Evolutionary conservation across 2,329 filamentous ascomycete species (phyloP).

Genomic region (Cladosporium sp.): DNA sequence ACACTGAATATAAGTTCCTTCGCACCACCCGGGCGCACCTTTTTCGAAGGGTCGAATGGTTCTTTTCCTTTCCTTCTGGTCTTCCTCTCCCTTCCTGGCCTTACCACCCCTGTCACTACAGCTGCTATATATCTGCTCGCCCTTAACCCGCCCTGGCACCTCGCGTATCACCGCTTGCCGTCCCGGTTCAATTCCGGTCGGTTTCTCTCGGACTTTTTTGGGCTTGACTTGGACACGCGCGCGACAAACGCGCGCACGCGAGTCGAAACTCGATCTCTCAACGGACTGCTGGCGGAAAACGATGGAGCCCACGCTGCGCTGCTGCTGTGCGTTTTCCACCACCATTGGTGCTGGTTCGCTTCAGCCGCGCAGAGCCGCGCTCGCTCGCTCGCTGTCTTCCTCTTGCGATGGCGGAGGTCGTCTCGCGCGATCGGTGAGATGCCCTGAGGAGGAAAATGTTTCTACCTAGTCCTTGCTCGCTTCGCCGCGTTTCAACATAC

Average conservation of each 20-base stretch:
- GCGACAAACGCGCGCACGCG: too few relatives aligned
- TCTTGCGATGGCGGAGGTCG: not conserved
- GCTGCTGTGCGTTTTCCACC: too few relatives aligned
- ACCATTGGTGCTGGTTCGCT: too few relatives aligned
- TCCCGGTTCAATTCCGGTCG: not conserved
- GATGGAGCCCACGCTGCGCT: too few relatives aligned
- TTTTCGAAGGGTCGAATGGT: not conserved
- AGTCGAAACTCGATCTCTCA: too few relatives aligned
- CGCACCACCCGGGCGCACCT: not conserved
- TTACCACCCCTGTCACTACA: not conserved
- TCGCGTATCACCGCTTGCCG: not conserved
- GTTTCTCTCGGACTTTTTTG: not conserved
- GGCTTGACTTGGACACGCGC: too few relatives aligned
- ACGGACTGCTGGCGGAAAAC: too few relatives aligned
- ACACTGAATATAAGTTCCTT: slow-evolving; percentile 9
- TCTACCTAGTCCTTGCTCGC: not conserved
- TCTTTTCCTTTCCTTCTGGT: not conserved
- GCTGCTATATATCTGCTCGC: not conserved
- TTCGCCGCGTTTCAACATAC: slow-evolving; percentile 1
- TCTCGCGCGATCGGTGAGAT: slow-evolving; percentile 8
- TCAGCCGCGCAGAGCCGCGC: too few relatives aligned
- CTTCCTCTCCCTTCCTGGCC: not conserved
- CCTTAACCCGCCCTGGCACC: too few relatives aligned
- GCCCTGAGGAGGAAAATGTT: not conserved
- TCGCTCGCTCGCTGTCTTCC: not conserved